Conservation (phyloP, 2,329 filamentous ascomycete genomes). For the Diaporthe humulicola region DNA sequence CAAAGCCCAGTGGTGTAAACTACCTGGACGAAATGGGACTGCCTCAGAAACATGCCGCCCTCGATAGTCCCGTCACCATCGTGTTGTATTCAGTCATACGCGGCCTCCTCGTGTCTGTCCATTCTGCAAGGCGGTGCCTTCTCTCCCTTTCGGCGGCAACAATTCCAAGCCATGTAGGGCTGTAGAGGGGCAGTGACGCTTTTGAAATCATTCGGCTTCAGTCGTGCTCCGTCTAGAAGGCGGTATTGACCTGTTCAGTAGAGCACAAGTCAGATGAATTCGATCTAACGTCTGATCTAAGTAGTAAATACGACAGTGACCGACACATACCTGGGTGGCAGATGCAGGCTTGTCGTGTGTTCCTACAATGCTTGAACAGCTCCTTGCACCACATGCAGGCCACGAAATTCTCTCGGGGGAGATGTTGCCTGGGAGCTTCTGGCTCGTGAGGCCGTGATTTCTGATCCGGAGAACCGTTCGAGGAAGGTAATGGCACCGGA, state of each 20-base stretch:
- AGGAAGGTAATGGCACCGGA: not conserved
- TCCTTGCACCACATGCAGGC: not conserved
- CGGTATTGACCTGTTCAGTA: not conserved
- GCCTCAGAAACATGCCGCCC: not conserved
- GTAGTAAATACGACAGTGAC: no score
- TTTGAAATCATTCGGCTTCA: no score
- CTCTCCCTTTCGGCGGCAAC: not conserved
- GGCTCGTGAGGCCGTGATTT: not conserved
- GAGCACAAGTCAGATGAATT: not conserved
- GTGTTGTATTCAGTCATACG: no score
- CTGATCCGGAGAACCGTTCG: not conserved
- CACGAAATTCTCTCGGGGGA: fast-evolving
- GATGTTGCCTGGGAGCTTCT: not conserved
- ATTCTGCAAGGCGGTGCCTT: not conserved
- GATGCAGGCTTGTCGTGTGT: not conserved
- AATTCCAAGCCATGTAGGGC: not conserved
- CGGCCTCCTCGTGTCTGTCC: not conserved
- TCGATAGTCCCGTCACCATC: no score
- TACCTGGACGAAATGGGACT: not conserved
- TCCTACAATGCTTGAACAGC: fast-evolving
- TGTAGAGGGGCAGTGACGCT: no score
- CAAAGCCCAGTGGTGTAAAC: not conserved
- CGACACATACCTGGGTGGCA: not conserved
- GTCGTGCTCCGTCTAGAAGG: fast-evolving
- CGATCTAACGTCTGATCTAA: no score